Evolutionary conservation across 2,329 filamentous ascomycete genomes (phyloP).

Genomic region (Nannizziopsis barbatae): DNA sequence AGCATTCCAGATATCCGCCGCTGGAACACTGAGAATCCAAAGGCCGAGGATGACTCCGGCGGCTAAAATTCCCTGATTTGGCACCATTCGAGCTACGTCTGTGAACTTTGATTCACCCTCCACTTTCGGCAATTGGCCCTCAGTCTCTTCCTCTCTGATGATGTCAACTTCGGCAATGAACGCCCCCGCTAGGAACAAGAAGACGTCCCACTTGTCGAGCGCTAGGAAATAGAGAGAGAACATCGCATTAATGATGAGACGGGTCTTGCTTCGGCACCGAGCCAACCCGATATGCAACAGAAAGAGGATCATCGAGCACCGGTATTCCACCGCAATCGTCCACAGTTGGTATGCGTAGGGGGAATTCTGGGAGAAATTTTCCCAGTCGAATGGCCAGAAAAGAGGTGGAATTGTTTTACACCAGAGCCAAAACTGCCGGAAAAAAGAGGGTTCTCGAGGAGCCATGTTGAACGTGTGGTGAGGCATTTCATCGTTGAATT

Average conservation of each 20-base stretch:
- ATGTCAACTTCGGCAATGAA: slow-evolving; percentile 36
- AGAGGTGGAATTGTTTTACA: slow-evolving; percentile 27
- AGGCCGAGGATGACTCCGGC: slow-evolving; percentile 31
- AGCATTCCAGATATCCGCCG: slow-evolving; percentile 31
- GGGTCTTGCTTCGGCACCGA: slow-evolving; percentile 27
- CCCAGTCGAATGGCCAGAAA: slow-evolving; percentile 31
- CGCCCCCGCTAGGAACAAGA: slow-evolving; percentile 35
- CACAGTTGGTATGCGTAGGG: slow-evolving; percentile 28
- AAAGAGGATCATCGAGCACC: slow-evolving; percentile 38
- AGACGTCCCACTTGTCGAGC: slow-evolving; percentile 36
- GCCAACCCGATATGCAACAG: slow-evolving; percentile 29
- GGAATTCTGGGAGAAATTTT: slow-evolving; percentile 31
- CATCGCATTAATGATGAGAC: slow-evolving; percentile 26
- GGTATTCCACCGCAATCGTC: slow-evolving; percentile 39
- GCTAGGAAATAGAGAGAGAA: slow-evolving; percentile 33
- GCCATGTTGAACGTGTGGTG: slow-evolving; percentile 32
- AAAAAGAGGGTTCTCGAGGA: slow-evolving; percentile 33
- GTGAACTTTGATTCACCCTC: slow-evolving; percentile 8
- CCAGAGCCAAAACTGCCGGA: slow-evolving; percentile 31
- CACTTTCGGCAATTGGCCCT: slow-evolving; percentile 10
- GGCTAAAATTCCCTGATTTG: slow-evolving; percentile 21
- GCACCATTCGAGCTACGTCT: background rate
- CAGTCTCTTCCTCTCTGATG: slow-evolving; percentile 27
- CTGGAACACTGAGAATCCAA: slow-evolving; percentile 35
- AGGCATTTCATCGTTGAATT: slow-evolving; percentile 23